These are phyloP conservation scores for Xerocomus brunneocitrinus DNA, from an alignment of 768 basidiomycete genomes.

Conservation along the genomic window DNA sequence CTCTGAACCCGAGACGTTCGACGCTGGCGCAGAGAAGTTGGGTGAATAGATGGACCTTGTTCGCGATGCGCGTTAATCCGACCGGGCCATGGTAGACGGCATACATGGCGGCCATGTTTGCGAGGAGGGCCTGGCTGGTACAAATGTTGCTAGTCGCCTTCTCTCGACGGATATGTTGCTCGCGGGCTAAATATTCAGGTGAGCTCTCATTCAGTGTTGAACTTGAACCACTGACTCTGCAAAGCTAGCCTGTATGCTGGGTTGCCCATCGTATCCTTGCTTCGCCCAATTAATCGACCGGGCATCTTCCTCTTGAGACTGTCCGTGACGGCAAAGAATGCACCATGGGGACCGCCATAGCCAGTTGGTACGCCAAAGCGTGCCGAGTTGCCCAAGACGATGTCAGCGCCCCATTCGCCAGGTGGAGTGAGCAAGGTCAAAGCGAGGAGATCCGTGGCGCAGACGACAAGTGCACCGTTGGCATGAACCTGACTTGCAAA, in stretches of 20 bases:
- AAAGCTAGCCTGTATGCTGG: constrained; percentile 89
- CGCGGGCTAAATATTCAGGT: constrained; percentile 57
- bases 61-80: constrained; percentile 79
- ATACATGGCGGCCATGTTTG: constrained; percentile 99
- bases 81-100: constrained; percentile 93
- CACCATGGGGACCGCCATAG: constrained; percentile 97
- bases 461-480: constrained; percentile 74
- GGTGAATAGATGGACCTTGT: constrained; percentile 86
- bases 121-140: constrained; percentile 94
- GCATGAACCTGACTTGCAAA: constrained; percentile 68
- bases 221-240: constrained; percentile 64
- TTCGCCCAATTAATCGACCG: constrained; percentile 90
- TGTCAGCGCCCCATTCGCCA: constrained; percentile 98
- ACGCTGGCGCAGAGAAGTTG: constrained; percentile 67
- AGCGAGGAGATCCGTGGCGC: constrained; percentile 89
- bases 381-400: constrained; percentile 92
- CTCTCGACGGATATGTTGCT: constrained; percentile 96
- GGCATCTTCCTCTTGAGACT: constrained; percentile 97
- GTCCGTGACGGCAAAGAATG: constrained; percentile 94
- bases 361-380: constrained; percentile 96
- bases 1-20: constrained; percentile 68
- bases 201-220: constrained; percentile 6
- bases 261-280: constrained; percentile 78
- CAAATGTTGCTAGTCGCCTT: constrained; percentile 99
- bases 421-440: constrained; percentile 91